Evolutionary conservation across 345 rosid genomes (phyloP).

Genomic region (Cardiospermum halicacabum): DNA sequence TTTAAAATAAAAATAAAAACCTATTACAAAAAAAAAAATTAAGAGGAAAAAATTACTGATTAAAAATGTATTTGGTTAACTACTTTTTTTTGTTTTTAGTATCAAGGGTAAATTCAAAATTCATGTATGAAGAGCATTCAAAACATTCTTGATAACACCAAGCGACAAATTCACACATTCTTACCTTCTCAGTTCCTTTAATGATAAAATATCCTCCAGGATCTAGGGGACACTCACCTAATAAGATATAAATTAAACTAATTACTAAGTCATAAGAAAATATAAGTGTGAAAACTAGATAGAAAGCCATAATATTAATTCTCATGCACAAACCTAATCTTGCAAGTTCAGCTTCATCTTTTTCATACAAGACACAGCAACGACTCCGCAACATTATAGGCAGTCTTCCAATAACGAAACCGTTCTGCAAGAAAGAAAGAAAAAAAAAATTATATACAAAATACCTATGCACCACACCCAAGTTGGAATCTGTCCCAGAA

Average conservation of each 20-base stretch:
- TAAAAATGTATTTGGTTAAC: too few relatives aligned
- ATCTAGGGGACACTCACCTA: constrained; percentile 98
- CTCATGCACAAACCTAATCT: constrained; percentile 53
- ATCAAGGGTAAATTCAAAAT: background rate
- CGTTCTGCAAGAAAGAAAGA: constrained; percentile 40
- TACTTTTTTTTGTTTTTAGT: too few relatives aligned
- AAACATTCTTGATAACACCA: background rate
- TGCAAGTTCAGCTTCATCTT: constrained; percentile 92
- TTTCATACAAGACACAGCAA: constrained; percentile 66
- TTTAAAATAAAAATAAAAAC: background rate
- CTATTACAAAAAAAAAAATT: too few relatives aligned
- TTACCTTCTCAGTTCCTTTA: constrained; percentile 91
- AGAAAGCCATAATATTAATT: background rate
- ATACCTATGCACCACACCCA: background rate
- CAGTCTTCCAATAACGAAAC: constrained; percentile 72
- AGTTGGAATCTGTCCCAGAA: background rate
- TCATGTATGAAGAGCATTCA: background rate
- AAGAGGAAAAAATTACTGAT: too few relatives aligned
- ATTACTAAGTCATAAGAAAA: background rate
- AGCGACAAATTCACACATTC: constrained; percentile 1
- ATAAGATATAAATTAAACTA: constrained; percentile 9
- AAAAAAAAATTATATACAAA: constrained; percentile 4
- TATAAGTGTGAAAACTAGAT: background rate
- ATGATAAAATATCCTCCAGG: constrained; percentile 93
- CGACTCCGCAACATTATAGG: constrained; percentile 90